Base-by-base conservation (phyloP, 768 basidiomycete genomes). In the Termitomyces sp. region DNA sequence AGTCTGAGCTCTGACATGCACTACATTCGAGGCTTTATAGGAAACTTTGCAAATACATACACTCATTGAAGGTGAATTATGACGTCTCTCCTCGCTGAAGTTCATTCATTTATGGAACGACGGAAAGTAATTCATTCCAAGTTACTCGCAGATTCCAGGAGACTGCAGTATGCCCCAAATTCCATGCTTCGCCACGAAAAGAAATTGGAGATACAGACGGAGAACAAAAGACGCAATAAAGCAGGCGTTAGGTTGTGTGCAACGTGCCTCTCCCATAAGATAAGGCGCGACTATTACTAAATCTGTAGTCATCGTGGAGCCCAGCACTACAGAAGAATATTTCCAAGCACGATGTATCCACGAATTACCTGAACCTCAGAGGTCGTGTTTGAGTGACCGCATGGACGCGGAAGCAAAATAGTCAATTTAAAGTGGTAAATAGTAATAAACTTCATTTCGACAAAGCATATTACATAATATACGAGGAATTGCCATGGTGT, bases 81-180 rank as follows among this genome's bases (percentile, higher is more conserved):
- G 52, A 46, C 28, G 42, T 19, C 52, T 44, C 30, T 51, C 55
- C 54, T 55, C 54, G 42, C 57, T 58, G 57, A 48, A 39, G 12
- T 60, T 63, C 59, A 63, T 65, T 63, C 60, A 59, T 63, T 58
- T 54, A n/a, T 23, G 30, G 44, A 57, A 60, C 25, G 30, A 63
- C 58, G 58, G 58, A 60, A 55, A 62, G 57, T 52, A 48, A 64
- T 62, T 57, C 59, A 60, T 60, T 54, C 50, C 52, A 42, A 35
- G 14, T 21, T 59, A 40, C 44, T 44, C 50, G 54, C 52, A 54
- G 39, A 25, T 50, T 35, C 16, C 8, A 54, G 39, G 23, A 59
- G 44, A 58, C 46, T 49, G 51, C 48, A 23, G 50, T 40, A 52
- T 51, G 52, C 52, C 57, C 39, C 37, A 30, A 55, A 30, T 51